Evolutionary conservation across 2,329 filamentous ascomycete genomes (phyloP), one percentile per base, ranked within the genome.

Genomic region (Neonectria coccinea): DNA sequence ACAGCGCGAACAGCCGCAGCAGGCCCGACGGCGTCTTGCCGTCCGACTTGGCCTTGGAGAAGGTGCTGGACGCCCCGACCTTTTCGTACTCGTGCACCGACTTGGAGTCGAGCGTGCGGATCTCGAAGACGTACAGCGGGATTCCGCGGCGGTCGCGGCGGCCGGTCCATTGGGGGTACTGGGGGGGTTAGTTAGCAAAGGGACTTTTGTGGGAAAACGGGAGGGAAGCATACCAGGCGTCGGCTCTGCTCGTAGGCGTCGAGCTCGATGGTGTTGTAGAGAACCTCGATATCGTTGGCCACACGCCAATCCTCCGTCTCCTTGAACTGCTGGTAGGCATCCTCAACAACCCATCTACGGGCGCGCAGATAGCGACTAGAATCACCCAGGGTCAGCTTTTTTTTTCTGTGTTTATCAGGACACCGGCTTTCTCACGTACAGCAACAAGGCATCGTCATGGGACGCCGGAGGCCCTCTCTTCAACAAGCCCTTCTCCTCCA

Each of bases 151-250:
- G 91, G 80, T 97, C 95, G 71, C 94, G 89, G 69, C 94, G 91
- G 59, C 95, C 95, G 20, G 93, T 97, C 92, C 94, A 97, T 88
- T 97, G 93, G 25, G 94, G 94, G 76, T 97, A 97, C 91, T 94
- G 74, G 11, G 42, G 31, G 22, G 11, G 59, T 68, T 48, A 71
- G 61, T 42, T 47, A 62, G 16, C 18, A 10, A 4, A 14, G 48
- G 29, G 51, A 4, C 1, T 18, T 31, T 36, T 16, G 41, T 31
- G 42, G 3, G 11, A 29, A 14, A 29, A 25, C 11, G 10, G 10
- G 10, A 29, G 22, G 3, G 2, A 29, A 41, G 33, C 70, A 20
- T 79, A 95, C 92, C 83, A 97, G 84, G 70, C 88, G 85, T 62
- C 91, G 86, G 66, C 92, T 91, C 74, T 91, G 85, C 79, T 97